Evolutionary conservation across 2,329 filamentous ascomycete genomes (phyloP).

Genomic region (Plenodomus lindquistii): DNA sequence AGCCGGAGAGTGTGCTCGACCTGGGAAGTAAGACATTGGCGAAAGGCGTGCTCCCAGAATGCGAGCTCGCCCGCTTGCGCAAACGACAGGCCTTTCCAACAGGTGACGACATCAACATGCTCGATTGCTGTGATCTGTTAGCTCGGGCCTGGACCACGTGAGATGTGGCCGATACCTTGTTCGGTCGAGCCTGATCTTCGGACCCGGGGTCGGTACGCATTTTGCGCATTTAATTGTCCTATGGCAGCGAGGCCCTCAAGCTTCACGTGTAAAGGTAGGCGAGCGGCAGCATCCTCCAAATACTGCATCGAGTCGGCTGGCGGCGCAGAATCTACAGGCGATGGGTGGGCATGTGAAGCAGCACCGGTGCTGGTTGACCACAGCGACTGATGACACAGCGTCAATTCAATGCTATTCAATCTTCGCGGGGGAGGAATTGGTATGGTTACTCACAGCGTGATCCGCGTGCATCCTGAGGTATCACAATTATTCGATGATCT

Average conservation of each 20-base stretch:
- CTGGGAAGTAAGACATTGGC: constrained; percentile 20
- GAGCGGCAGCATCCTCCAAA: constrained; percentile 9
- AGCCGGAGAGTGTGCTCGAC: constrained; percentile 21
- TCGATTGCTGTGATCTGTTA: constrained; percentile 15
- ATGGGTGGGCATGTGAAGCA: constrained; percentile 22
- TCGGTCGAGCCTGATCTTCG: constrained; percentile 22
- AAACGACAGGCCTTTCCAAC: constrained; percentile 40
- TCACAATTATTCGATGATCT: not conserved
- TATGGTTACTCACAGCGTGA: not conserved
- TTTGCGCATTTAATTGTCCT: constrained; percentile 5
- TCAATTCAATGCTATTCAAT: not conserved
- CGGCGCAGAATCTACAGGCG: not conserved
- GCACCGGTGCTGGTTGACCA: not conserved
- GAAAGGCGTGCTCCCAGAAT: constrained; percentile 37
- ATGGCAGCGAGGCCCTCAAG: constrained; percentile 19
- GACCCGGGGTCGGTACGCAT: constrained; percentile 26
- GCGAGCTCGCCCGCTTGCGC: constrained; percentile 34
- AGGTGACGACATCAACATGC: constrained; percentile 40
- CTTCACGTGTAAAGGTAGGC: constrained; percentile 16
- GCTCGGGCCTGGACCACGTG: not conserved
- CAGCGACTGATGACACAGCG: constrained; percentile 7
- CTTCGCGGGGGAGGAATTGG: no score
- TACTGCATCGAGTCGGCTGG: not conserved
- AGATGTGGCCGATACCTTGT: constrained; percentile 4
- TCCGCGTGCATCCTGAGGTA: not conserved